A percentile compares a stretch with the other conserved stretches of the same genome.
Evolutionary conservation across 805 yeast species (phyloP).

Genomic region (Suhomyces pyralidae): DNA sequence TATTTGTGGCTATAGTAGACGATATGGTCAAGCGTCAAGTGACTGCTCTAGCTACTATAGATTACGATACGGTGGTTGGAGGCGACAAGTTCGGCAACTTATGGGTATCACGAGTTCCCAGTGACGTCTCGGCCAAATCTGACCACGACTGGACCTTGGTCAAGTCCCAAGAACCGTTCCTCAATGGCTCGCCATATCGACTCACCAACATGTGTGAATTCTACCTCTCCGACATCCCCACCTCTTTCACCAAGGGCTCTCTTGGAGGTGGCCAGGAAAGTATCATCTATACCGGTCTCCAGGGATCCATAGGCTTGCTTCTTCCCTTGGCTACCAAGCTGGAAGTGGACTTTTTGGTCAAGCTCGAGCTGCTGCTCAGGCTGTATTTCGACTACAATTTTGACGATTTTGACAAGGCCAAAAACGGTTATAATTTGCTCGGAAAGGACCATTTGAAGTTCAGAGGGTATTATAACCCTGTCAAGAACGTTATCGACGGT

Average conservation of each 20-base stretch:
- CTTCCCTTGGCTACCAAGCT: conserved; percentile 61
- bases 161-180: conserved; percentile 27
- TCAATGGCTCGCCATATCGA: conserved; percentile 55
- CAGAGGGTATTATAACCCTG: conserved; percentile 81
- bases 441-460: conserved; percentile 68
- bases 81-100: conserved; percentile 89
- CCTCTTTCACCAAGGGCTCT: conserved; percentile 52
- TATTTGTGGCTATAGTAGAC: conserved; percentile 63
- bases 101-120: conserved; percentile 61
- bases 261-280: conserved; percentile 66
- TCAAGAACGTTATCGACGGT: conserved; percentile 78
- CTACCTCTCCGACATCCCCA: conserved; percentile 67
- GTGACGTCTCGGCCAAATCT: conserved; percentile 43
- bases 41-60: conserved; percentile 59
- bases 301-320: conserved; percentile 76
- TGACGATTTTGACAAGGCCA: conserved; percentile 21
- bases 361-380: conserved; percentile 49
- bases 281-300: conserved; percentile 69
- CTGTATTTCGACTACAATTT: conserved; percentile 23
- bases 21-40: conserved; percentile 69
- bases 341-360: conserved; percentile 59
- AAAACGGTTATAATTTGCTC: conserved; percentile 36
- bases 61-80: conserved; percentile 70
- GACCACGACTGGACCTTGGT: conserved; percentile 47
- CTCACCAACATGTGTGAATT: conserved; percentile 54